phyloP scores from a whole-genome alignment of 2,329 filamentous ascomycete species.

The Trichoderma arundinaceum region DNA sequence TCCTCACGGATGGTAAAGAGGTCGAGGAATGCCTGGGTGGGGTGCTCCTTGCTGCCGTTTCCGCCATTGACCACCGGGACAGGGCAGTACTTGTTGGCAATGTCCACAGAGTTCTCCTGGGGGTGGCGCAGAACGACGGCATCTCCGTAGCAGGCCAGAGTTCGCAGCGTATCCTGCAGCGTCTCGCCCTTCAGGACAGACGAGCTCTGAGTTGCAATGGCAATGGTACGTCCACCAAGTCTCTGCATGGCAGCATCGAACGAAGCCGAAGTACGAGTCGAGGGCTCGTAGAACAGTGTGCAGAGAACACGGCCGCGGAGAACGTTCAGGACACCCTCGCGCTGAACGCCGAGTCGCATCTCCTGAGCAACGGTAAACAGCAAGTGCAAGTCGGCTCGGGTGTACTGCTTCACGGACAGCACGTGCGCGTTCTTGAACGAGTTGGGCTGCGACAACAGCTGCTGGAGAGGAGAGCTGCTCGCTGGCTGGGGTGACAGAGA shows the following conservation, averaged over 20 bases:
- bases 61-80: constrained; percentile 97
- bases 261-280: constrained; percentile 90
- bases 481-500: constrained; percentile 56
- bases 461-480: constrained; percentile 66
- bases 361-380: constrained; percentile 97
- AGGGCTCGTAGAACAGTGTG: constrained; percentile 97
- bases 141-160: constrained; percentile 91
- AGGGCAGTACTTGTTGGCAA: constrained; percentile 83
- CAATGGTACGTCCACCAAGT: constrained; percentile 84
- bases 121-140: constrained; percentile 96
- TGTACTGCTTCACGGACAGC: constrained; percentile 90
- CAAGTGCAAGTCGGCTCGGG: constrained; percentile 83
- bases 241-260: constrained; percentile 99
- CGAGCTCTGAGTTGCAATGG: constrained; percentile 81
- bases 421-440: constrained; percentile 90
- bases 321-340: constrained; percentile 85
- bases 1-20: constrained; percentile 99
- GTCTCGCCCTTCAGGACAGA: constrained; percentile 94
- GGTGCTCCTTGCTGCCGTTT: constrained; percentile 94
- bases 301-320: constrained; percentile 85
- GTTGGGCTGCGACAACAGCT: constrained; percentile 75
- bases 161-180: constrained; percentile 91
- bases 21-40: constrained; percentile 95
- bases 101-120: constrained; percentile 76
- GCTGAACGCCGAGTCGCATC: constrained; percentile 94